Conservation (phyloP, 164 flowering plant genomes). For the grape (Vitis vinifera) region ASM3070453v1 NC_081822.1:9071001-9071500, state of each 20-base stretch:
- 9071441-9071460: slow-evolving; percentile 3
- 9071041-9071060: slow-evolving; percentile 14
- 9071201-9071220: neutral
- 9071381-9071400: slow-evolving; percentile 7
- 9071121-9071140: neutral
- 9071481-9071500: too few relatives aligned
- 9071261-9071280: neutral
- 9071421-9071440: slow-evolving; percentile 7
- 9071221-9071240: neutral
- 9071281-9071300: slow-evolving; percentile 5
- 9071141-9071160: neutral
- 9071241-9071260: neutral
- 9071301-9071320: slow-evolving; percentile 1
- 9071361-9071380: slow-evolving; percentile 3
- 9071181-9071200: neutral
- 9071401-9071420: slow-evolving; percentile 7
- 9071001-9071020: slow-evolving; percentile 35
- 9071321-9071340: slow-evolving; percentile 5
- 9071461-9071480: slow-evolving; percentile 8
- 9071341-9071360: neutral
- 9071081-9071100: slow-evolving; percentile 34
- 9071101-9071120: slow-evolving; percentile 24
- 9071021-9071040: slow-evolving; percentile 31
- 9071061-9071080: slow-evolving; percentile 14
- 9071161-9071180: neutral